Evolutionary conservation across 805 yeast genomes (phyloP).

Genomic region (Nakazawaea ambrosiae): DNA sequence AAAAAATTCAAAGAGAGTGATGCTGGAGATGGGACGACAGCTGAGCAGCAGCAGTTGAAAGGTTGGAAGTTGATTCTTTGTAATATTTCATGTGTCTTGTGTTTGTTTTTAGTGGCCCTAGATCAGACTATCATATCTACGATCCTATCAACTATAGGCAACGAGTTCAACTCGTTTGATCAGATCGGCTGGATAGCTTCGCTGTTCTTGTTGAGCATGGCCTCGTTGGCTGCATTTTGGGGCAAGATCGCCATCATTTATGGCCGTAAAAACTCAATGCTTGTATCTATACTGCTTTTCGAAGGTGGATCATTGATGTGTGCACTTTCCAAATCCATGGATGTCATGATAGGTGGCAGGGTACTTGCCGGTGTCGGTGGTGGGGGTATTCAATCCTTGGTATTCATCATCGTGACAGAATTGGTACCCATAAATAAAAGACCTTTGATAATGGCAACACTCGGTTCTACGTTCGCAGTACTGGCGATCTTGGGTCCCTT

Average conservation of each 20-base stretch:
- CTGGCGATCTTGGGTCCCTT: slow-evolving; percentile 57
- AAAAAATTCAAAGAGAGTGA: slow-evolving; percentile 18
- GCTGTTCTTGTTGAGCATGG: slow-evolving; percentile 48
- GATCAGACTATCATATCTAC: slow-evolving; percentile 57
- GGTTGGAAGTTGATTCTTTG: slow-evolving; percentile 17
- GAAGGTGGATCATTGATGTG: slow-evolving; percentile 56
- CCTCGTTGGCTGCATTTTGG: slow-evolving; percentile 47
- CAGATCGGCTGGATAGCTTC: slow-evolving; percentile 54
- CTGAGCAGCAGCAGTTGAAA: slow-evolving; percentile 20
- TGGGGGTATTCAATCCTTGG: slow-evolving; percentile 56
- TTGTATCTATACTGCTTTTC: slow-evolving; percentile 44
- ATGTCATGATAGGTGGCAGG: slow-evolving; percentile 63
- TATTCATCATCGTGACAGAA: slow-evolving; percentile 51
- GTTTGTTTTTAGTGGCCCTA: slow-evolving; percentile 30
- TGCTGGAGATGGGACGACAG: slow-evolving; percentile 30
- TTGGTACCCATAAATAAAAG: slow-evolving; percentile 36
- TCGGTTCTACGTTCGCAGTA: slow-evolving; percentile 38
- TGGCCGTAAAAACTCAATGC: slow-evolving; percentile 47
- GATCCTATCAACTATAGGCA: slow-evolving; percentile 40
- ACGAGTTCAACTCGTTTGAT: slow-evolving; percentile 40
- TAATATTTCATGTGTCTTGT: slow-evolving; percentile 10
- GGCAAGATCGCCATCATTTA: slow-evolving; percentile 49
- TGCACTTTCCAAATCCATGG: slow-evolving; percentile 49
- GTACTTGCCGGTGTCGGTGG: slow-evolving; percentile 68
- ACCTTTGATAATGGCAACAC: slow-evolving; percentile 29